phyloP scores from a whole-genome alignment of 2,329 filamentous ascomycete species.

The Fusarium musae region DNA sequence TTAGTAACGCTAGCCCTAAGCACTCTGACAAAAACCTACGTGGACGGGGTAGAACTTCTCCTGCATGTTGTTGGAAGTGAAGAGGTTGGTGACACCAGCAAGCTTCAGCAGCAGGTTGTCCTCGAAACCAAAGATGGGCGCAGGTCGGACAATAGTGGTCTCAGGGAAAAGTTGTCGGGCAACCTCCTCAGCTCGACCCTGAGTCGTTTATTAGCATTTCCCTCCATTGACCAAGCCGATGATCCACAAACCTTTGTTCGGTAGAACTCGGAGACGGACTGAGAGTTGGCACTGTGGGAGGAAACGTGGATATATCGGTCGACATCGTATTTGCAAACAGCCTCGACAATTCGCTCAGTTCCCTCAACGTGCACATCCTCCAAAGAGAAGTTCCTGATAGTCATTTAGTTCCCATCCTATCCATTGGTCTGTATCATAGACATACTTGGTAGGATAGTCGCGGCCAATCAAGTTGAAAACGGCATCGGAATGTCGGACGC shows the following conservation, averaged over 20 bases:
- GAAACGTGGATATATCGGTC: constrained; percentile 98
- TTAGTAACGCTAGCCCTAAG: background rate
- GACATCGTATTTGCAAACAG: constrained; percentile 96
- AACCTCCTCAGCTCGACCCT: constrained; percentile 83
- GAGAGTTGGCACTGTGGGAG: constrained; percentile 85
- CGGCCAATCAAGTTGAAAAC: constrained; percentile 97
- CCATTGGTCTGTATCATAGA: background rate
- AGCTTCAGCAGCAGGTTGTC: constrained; percentile 90
- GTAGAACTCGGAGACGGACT: constrained; percentile 90
- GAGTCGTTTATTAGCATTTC: constrained; percentile 27
- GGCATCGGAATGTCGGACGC: constrained; percentile 94
- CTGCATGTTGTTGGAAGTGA: constrained; percentile 93
- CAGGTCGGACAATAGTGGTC: constrained; percentile 94
- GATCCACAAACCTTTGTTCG: constrained; percentile 77
- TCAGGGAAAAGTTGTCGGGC: constrained; percentile 93
- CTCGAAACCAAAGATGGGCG: constrained; percentile 94
- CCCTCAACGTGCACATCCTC: constrained; percentile 95
- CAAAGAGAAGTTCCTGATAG: constrained; percentile 88
- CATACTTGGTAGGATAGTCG: constrained; percentile 93
- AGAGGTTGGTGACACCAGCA: constrained; percentile 80
- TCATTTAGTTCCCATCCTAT: constrained; percentile 35
- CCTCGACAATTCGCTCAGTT: constrained; percentile 89
- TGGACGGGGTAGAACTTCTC: constrained; percentile 93
- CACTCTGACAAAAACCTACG: constrained; percentile 60
- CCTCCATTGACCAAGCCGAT: background rate